Conservation (phyloP, 2,329 filamentous ascomycete genomes). For the Davidsoniella eucalypti region DNA sequence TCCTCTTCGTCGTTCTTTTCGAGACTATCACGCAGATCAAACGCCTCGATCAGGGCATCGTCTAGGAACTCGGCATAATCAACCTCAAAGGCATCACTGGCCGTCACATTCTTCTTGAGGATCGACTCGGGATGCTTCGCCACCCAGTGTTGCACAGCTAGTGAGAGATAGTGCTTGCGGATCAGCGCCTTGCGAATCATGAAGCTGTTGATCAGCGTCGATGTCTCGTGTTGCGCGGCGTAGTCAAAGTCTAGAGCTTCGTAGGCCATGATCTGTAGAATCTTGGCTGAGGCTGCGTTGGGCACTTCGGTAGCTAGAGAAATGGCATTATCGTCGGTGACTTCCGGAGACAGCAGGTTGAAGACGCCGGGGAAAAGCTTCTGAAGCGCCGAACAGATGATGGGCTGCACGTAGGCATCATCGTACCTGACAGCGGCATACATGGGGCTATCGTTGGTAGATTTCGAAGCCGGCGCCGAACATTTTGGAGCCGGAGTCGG, state of each 20-base stretch:
- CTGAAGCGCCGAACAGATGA: constrained; percentile 59
- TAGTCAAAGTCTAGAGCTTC: constrained; percentile 76
- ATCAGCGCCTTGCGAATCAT: constrained; percentile 93
- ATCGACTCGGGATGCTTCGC: constrained; percentile 63
- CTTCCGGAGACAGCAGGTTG: constrained; percentile 21
- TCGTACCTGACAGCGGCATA: constrained; percentile 39
- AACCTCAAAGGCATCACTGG: constrained; percentile 74
- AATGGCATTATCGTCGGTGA: constrained; percentile 18
- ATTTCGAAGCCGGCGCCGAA: no score
- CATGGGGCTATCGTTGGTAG: background rate
- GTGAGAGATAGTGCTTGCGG: constrained; percentile 81
- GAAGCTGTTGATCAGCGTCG: constrained; percentile 69
- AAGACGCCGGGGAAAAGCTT: constrained; percentile 45
- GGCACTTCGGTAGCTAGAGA: constrained; percentile 24
- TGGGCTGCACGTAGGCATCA: constrained; percentile 74
- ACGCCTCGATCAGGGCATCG: constrained; percentile 79
- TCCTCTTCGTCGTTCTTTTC: constrained; percentile 37
- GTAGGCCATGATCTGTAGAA: constrained; percentile 74
- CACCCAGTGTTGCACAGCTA: constrained; percentile 70
- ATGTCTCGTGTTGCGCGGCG: constrained; percentile 42
- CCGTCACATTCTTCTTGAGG: constrained; percentile 55
- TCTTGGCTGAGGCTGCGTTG: constrained; percentile 20
- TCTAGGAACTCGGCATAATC: constrained; percentile 96
- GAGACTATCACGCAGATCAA: constrained; percentile 68
- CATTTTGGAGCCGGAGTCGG: no score